Conservation (phyloP, 108 stramenopile species). For the Pseudonitzschia multiseries region DNA sequence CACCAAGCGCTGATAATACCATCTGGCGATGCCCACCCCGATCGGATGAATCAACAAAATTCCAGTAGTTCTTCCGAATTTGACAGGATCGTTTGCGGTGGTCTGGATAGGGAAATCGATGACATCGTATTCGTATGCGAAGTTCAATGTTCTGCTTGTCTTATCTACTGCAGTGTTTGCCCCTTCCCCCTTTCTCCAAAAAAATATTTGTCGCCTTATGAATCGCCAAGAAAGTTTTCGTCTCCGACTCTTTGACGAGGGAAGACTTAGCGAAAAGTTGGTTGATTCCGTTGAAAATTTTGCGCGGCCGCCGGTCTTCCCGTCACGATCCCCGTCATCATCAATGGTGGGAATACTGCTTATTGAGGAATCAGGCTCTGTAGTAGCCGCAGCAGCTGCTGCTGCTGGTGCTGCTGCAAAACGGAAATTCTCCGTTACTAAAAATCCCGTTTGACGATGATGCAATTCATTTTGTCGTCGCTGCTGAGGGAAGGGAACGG, state of each 20-base stretch:
- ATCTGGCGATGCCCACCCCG: conserved; percentile 60
- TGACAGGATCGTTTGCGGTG: not conserved
- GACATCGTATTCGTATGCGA: conserved; percentile 22
- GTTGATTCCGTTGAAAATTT: not conserved
- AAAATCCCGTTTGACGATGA: not conserved
- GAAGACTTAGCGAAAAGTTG: conserved; percentile 3
- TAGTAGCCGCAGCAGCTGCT: not conserved
- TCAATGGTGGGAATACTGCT: not conserved
- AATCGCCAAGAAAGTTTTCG: not conserved
- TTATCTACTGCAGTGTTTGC: not conserved
- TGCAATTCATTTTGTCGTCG: not conserved
- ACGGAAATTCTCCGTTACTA: too few relatives aligned
- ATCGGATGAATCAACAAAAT: conserved; percentile 63
- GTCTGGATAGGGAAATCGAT: not conserved
- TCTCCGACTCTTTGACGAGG: not conserved
- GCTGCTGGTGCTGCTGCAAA: not conserved
- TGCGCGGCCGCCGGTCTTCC: not conserved
- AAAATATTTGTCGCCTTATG: not conserved
- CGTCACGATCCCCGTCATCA: not conserved
- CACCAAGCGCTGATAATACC: conserved; percentile 60
- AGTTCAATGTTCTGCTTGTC: not conserved
- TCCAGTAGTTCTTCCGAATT: conserved; percentile 27
- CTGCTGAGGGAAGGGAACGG: not conserved
- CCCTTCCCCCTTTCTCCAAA: not conserved
- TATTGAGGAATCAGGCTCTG: not conserved